Evolutionary conservation across 2,329 filamentous ascomycete genomes (phyloP).

Genomic region (Calonectria ilicicola): DNA sequence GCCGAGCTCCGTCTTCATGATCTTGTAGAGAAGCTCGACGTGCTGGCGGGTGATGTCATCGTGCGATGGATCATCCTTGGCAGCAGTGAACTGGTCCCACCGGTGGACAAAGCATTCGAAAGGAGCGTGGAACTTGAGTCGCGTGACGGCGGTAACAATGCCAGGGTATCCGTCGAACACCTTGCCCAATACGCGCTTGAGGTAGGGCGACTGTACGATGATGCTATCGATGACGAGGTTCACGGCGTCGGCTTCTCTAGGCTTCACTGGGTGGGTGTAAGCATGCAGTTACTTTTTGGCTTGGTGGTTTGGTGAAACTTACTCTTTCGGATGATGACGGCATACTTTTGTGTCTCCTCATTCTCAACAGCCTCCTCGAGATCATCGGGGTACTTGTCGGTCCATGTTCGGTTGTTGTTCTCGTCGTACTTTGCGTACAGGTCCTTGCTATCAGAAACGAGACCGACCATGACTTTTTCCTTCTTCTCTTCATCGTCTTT

Average conservation of each 20-base stretch:
- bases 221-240: conserved; percentile 73
- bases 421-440: conserved; percentile 60
- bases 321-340: conserved; percentile 68
- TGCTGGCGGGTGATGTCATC: conserved; percentile 59
- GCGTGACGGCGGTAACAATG: conserved; percentile 68
- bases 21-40: conserved; percentile 58
- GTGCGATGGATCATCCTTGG: conserved; percentile 53
- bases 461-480: conserved; percentile 46
- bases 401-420: conserved; percentile 65
- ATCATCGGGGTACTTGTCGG: conserved; percentile 65
- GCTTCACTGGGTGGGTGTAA: conserved; percentile 40
- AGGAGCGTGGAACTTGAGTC: conserved; percentile 69
- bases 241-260: conserved; percentile 67
- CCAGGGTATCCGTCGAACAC: conserved; percentile 71
- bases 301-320: conserved; percentile 6
- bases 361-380: conserved; percentile 70
- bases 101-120: conserved; percentile 76
- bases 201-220: conserved; percentile 70
- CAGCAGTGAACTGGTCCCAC: conserved; percentile 63
- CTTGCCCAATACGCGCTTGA: conserved; percentile 67
- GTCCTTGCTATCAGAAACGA: conserved; percentile 54
- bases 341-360: conserved; percentile 70
- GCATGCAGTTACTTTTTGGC: background rate
- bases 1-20: conserved; percentile 63
- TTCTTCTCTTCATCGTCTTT: conserved; percentile 26